Base-by-base conservation (phyloP, 176 grass and related monocot species). In the Leersia perrieri region DNA sequence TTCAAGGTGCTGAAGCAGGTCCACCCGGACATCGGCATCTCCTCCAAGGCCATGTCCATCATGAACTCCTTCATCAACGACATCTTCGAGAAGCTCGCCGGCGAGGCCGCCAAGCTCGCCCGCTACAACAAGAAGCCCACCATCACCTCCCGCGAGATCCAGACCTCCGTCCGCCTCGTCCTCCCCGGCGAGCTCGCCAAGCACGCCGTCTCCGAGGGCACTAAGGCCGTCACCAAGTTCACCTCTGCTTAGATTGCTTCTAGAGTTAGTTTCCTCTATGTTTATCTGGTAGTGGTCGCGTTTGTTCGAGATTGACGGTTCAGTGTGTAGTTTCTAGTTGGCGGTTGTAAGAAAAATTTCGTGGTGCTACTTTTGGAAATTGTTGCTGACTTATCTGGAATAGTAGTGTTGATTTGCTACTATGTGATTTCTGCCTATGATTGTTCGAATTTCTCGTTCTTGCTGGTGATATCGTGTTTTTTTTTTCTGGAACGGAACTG, bases 1-100 rank as follows among this genome's bases (percentile, higher is more conserved):
- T 93, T 93, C 84, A 93, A 93, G 87, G 91, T 93, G 38, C 81
- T 93, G 3, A 90, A 93, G 91, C 87, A 93, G 84, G 91, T 93
- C 9, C 91, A 93, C 91, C 91, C 91, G 0, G 91, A 90, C 87
- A 93, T 93, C 87, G 87, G 87, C 20, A 62, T 89, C 78, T 82
- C 78, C 28, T 82, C 72, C 78, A 85, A 86, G 88, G 83, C 88
- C 66, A 86, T 86, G 88, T 57, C 76, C 44, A 82, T 89, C 77
- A 77, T 82, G 88, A 89, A 89, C 66, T 89, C 82, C 44, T 89
- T 81, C 82, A 89, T 89, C 82, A 85, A 82, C 65, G 87, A 81
- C 55, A 89, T 85, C 82, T 89, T 89, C 72, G 82, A 89, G 82
- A 89, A 85, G 82, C 82, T 85, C 27, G 82, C 78, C 13, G 57